Percentiles rank a stretch among this genome's conserved stretches.
phyloP scores from a whole-genome alignment of 2,329 filamentous ascomycete species.

The Aureobasidium leucospermi region DNA sequence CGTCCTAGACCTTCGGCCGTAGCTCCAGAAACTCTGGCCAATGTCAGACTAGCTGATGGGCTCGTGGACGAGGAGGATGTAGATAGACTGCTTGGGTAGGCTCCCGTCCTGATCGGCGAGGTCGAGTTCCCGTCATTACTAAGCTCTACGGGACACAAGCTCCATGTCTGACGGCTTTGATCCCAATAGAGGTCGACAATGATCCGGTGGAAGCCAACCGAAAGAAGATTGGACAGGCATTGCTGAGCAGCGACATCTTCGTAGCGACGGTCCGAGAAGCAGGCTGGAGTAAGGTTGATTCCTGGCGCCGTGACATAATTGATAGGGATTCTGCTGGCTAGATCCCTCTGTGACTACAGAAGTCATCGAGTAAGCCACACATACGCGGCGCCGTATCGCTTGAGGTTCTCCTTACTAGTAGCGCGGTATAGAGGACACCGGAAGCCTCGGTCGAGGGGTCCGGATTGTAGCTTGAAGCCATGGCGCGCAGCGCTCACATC shows the following conservation, averaged over 20 bases:
- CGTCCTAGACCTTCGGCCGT: background rate
- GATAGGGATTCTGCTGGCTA: conserved; percentile 52
- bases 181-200: conserved; percentile 61
- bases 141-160: conserved; percentile 53
- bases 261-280: conserved; percentile 50
- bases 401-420: conserved; percentile 22
- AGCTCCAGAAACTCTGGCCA: background rate
- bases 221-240: conserved; percentile 58
- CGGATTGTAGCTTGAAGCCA: conserved; percentile 20
- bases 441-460: conserved; percentile 20
- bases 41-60: background rate
- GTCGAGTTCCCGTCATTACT: conserved; percentile 15
- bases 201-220: conserved; percentile 51
- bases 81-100: conserved; percentile 11
- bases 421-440: conserved; percentile 20
- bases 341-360: conserved; percentile 53
- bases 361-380: conserved; percentile 9
- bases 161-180: conserved; percentile 45
- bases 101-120: conserved; percentile 13
- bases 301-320: conserved; percentile 54
- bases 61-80: conserved; percentile 13
- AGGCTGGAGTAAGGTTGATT: conserved; percentile 51
- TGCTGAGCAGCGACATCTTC: conserved; percentile 42
- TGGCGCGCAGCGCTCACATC: conserved; percentile 1
- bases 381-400: background rate